phyloP scores from a whole-genome alignment of 768 basidiomycete genomes.

The Termitomyces sp. region DNA sequence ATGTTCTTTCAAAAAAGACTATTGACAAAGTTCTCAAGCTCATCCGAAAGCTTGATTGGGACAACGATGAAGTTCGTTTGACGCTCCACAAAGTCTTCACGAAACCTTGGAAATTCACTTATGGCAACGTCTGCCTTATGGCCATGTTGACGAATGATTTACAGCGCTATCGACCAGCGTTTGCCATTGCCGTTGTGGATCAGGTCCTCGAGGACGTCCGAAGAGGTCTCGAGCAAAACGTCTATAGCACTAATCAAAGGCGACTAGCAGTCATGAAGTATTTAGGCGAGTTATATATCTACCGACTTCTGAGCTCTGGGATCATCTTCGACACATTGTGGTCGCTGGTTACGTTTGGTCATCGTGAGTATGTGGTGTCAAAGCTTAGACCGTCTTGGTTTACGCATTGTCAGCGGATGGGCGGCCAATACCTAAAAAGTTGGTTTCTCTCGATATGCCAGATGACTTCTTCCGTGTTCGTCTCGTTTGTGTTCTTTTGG shows the following conservation, averaged over 20 bases:
- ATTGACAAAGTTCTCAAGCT: constrained; percentile 95
- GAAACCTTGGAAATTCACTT: constrained; percentile 99
- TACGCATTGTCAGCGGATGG: constrained; percentile 64
- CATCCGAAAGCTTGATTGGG: constrained; percentile 93
- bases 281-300: constrained; percentile 96
- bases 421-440: constrained; percentile 73
- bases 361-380: constrained; percentile 58
- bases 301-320: constrained; percentile 81
- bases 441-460: constrained; percentile 78
- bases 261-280: constrained; percentile 90
- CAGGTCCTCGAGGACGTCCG: constrained; percentile 93
- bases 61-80: constrained; percentile 55
- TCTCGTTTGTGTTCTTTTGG: constrained; percentile 85
- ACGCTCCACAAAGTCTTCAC: constrained; percentile 86
- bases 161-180: constrained; percentile 87
- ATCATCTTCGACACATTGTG: constrained; percentile 93
- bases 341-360: constrained; percentile 93
- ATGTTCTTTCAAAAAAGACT: constrained; percentile 87
- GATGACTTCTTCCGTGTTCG: constrained; percentile 96
- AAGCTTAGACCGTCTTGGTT: background rate
- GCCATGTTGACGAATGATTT: constrained; percentile 96
- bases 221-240: constrained; percentile 86
- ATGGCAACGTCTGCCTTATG: constrained; percentile 78
- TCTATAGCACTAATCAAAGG: constrained; percentile 93
- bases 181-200: constrained; percentile 84